Evolutionary conservation across 1,284 basidiomycete genomes (phyloP), one percentile per base, ranked within the genome.

Genomic region (Xerocomus amazonicus): DNA sequence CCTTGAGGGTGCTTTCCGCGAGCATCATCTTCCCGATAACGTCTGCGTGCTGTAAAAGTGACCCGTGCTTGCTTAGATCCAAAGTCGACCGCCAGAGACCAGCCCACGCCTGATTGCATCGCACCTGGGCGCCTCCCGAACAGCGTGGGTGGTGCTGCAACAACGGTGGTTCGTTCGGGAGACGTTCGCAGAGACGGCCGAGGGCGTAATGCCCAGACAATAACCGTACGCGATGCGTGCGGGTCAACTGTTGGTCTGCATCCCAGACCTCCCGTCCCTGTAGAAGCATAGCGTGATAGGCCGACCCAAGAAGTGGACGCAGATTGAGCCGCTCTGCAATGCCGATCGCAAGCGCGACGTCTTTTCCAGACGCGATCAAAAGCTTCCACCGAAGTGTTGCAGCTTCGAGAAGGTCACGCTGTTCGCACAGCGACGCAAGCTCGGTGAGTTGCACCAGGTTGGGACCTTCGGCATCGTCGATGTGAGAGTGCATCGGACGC

Each of bases 381-480:
- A 69, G 63, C 57, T 69, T 74, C 73, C 73, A 75, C 45, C 69
- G 65, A 26, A 54, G 32, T 6, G 71, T 59, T 0, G 70, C 65
- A 3, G 64, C 63, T 1, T 75, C 72, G 23, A 76, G 69, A 2
- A 75, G 67, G 45, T 75, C 73, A 3, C 64, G 61, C 23, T 72
- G 69, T 49, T 76, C 74, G 57, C 73, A 75, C 2, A 75, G 67
- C 23, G 73, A 72, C 1, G 73, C 74, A 31, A 75, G 69, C 57
- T 75, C 74, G 2, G 73, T 75, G 48, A 75, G 59, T 43, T 76
- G 72, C 6, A 69, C 65, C 33, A 75, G 59, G 41, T 56, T 69
- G 3, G 64, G 64, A 4, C 63, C 67, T 12, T 69, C 67, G 1
- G 59, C 50, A 10, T 68, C 66, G 6, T 66, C 66, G 6, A 55